Conservation (phyloP, 345 rosid species). For the Clarkia xantiana region DNA sequence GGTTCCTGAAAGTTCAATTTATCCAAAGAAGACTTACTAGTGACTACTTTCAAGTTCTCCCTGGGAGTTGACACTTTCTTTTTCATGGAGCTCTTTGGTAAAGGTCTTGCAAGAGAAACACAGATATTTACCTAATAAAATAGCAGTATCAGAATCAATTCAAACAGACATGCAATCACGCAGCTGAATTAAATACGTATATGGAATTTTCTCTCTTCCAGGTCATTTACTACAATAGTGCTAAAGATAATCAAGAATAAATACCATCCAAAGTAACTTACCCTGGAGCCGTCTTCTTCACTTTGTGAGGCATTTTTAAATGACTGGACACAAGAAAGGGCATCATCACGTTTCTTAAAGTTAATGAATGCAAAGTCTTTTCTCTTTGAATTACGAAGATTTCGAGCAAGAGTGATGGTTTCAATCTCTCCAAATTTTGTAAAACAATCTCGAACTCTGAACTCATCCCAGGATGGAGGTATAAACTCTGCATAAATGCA, state of each 20-base stretch:
- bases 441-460: slow-evolving; percentile 14
- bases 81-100: slow-evolving; percentile 1
- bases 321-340: slow-evolving; percentile 17
- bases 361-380: slow-evolving; percentile 22
- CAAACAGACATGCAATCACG: no score
- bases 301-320: slow-evolving; percentile 1
- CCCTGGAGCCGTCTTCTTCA: no score
- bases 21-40: no score
- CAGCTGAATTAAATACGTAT: no score
- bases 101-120: slow-evolving; percentile 21
- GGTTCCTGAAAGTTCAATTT: no score
- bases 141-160: no score
- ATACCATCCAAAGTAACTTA: no score
- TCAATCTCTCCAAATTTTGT: slow-evolving; percentile 23
- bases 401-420: slow-evolving; percentile 17
- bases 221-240: no score
- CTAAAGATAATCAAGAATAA: no score
- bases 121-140: slow-evolving; percentile 15
- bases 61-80: slow-evolving; percentile 5
- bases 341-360: slow-evolving; percentile 14
- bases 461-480: slow-evolving; percentile 21
- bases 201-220: no score
- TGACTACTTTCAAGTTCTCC: not conserved
- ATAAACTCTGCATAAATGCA: slow-evolving; percentile 21
- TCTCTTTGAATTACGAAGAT: slow-evolving; percentile 19